These are phyloP conservation scores for Petunia secreta DNA, from an alignment of 257 asterid genomes.

Conservation along the genomic window DNA sequence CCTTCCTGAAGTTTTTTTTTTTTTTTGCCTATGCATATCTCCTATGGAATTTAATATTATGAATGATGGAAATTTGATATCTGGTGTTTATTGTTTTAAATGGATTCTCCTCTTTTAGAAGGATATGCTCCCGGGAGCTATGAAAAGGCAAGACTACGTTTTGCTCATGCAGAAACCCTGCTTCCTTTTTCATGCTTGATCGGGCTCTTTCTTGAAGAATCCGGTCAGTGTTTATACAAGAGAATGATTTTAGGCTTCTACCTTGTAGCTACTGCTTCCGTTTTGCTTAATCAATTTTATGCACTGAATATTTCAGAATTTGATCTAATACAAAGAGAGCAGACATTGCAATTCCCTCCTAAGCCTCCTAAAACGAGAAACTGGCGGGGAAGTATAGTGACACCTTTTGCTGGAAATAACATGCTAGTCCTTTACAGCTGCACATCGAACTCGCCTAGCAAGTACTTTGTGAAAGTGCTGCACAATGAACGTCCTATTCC, in stretches of 20 bases:
- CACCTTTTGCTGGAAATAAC: slow-evolving; percentile 95
- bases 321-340: slow-evolving; percentile 65
- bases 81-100: neutral
- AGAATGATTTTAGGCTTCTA: slow-evolving; percentile 11
- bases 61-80: neutral
- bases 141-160: slow-evolving; percentile 84
- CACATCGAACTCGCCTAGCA: slow-evolving; percentile 58
- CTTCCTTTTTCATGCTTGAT: slow-evolving; percentile 98
- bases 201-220: slow-evolving; percentile 84
- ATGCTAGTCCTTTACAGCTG: slow-evolving; percentile 81
- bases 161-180: slow-evolving; percentile 98
- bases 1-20: neutral
- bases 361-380: slow-evolving; percentile 87
- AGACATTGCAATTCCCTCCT: slow-evolving; percentile 72
- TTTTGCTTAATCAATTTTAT: slow-evolving; percentile 25
- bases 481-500: slow-evolving; percentile 86
- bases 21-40: neutral
- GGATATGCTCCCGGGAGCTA: slow-evolving; percentile 64
- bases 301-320: slow-evolving; percentile 56
- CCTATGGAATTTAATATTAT: neutral
- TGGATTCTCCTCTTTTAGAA: slow-evolving; percentile 31
- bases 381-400: slow-evolving; percentile 80
- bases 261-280: neutral
- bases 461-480: slow-evolving; percentile 78
- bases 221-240: slow-evolving; percentile 56